Conservation (phyloP, 2,329 filamentous ascomycete genomes). For the Ceratocystis eucalypticola region DNA sequence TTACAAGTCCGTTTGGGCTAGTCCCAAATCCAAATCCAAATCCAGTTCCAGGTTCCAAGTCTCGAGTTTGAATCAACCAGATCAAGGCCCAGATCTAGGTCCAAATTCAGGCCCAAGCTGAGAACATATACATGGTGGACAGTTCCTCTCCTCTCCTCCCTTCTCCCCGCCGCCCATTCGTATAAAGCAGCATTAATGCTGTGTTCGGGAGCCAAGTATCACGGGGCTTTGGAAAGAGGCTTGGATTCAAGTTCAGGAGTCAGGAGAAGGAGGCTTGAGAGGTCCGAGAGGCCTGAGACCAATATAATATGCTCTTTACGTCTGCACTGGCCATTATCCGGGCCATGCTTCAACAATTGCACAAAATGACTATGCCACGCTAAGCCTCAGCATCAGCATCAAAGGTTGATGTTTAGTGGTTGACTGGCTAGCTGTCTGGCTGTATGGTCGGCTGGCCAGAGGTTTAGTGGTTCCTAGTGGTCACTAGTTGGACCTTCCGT, state of each 20-base stretch:
- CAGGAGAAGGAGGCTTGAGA: conserved; percentile 7
- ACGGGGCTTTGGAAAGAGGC: not conserved
- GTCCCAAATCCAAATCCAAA: not conserved
- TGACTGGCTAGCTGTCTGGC: not conserved
- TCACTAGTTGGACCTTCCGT: conserved; percentile 1
- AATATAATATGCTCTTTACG: conserved; percentile 5
- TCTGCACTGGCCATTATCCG: not conserved
- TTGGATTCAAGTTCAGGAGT: conserved; percentile 3
- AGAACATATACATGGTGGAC: not conserved
- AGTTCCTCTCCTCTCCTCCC: not conserved
- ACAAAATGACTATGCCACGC: not conserved
- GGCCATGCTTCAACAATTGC: conserved; percentile 1
- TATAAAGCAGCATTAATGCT: not conserved
- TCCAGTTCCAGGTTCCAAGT: not conserved
- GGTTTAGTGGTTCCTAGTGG: not conserved
- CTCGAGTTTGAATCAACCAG: not conserved
- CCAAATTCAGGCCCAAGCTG: not conserved
- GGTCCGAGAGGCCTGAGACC: conserved; percentile 3
- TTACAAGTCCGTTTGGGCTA: conserved; percentile 2
- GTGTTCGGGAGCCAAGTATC: not conserved
- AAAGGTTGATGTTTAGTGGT: not conserved
- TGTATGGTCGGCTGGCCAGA: no score
- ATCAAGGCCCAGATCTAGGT: not conserved
- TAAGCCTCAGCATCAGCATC: conserved; percentile 1
- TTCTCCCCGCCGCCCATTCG: not conserved